Evolutionary conservation across 805 yeast genomes (phyloP).

Genomic region (Candida broadrunensis): DNA sequence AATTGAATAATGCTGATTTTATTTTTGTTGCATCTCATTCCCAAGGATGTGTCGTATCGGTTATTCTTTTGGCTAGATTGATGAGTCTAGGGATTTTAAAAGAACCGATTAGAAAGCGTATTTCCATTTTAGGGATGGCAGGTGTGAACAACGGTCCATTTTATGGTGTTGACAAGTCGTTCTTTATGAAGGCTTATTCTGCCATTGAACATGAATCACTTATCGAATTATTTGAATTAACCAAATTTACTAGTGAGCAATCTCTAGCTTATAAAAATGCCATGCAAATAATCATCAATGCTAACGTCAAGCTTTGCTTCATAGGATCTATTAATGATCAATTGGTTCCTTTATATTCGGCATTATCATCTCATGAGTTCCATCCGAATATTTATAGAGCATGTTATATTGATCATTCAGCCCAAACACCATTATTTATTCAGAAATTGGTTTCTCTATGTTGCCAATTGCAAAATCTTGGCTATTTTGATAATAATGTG

Average conservation of each 20-base stretch:
- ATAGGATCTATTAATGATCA: slow-evolving; percentile 94
- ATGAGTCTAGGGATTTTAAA: slow-evolving; percentile 52
- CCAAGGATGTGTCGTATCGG: slow-evolving; percentile 92
- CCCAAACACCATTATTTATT: slow-evolving; percentile 77
- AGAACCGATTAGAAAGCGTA: slow-evolving; percentile 40
- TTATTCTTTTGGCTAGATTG: slow-evolving; percentile 70
- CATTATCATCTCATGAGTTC: slow-evolving; percentile 73
- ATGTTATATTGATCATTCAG: slow-evolving; percentile 80
- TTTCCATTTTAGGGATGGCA: slow-evolving; percentile 90
- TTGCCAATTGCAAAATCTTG: slow-evolving; percentile 69
- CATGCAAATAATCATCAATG: slow-evolving; percentile 57
- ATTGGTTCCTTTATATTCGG: slow-evolving; percentile 87
- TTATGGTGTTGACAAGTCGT: slow-evolving; percentile 80
- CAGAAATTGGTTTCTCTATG: slow-evolving; percentile 71
- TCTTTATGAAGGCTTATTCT: slow-evolving; percentile 83
- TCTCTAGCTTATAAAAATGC: slow-evolving; percentile 70
- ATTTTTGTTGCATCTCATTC: slow-evolving; percentile 93
- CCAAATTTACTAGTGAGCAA: slow-evolving; percentile 68
- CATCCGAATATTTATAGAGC: slow-evolving; percentile 93
- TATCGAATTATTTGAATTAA: slow-evolving; percentile 84
- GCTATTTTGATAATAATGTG: slow-evolving; percentile 81
- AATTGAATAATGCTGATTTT: slow-evolving; percentile 67
- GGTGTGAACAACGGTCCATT: slow-evolving; percentile 94
- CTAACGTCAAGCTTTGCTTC: slow-evolving; percentile 74
- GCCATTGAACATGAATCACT: slow-evolving; percentile 87